Percentiles rank a stretch among this genome's conserved stretches.
These are phyloP conservation scores for Abortiporus biennis DNA, from an alignment of 1,284 basidiomycete species.

Conservation along the genomic window DNA sequence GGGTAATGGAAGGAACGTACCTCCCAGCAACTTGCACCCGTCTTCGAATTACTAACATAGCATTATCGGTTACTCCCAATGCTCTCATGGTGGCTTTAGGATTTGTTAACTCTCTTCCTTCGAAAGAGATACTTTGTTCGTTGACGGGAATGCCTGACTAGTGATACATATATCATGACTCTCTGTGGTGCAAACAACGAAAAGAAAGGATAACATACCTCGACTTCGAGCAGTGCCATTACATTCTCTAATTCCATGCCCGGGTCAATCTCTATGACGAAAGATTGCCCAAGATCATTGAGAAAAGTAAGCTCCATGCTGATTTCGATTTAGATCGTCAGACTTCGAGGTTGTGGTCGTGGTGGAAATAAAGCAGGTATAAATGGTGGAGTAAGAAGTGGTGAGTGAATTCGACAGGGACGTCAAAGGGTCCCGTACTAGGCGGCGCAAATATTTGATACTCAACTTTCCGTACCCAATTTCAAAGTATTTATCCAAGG, in stretches of 20 bases:
- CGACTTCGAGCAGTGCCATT: conserved; percentile 84
- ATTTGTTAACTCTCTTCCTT: conserved; percentile 57
- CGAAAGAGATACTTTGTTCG: conserved; percentile 68
- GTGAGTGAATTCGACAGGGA: not conserved
- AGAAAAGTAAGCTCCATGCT: conserved; percentile 81
- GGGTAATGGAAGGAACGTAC: conserved; percentile 32
- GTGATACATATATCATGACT: not conserved
- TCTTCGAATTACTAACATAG: conserved; percentile 63
- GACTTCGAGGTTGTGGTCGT: not conserved
- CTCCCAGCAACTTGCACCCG: conserved; percentile 55
- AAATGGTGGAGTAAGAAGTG: not conserved
- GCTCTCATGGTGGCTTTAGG: conserved; percentile 61
- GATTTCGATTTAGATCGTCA: conserved; percentile 1
- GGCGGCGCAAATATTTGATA: no score
- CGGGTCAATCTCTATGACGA: conserved; percentile 78
- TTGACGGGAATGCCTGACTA: conserved; percentile 61
- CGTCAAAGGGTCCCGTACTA: no score
- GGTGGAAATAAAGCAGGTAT: conserved; percentile 2
- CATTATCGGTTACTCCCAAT: conserved; percentile 55
- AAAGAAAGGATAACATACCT: conserved; percentile 47
- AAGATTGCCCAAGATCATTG: conserved; percentile 72
- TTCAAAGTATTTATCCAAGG: no score
- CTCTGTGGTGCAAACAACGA: not conserved
- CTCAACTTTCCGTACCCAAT: no score
- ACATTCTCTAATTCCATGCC: conserved; percentile 87